Evolutionary conservation across 2,329 filamentous ascomycete species (phyloP), one percentile per base, ranked within the genome.

Genomic region (Hypoxylon sp.): DNA sequence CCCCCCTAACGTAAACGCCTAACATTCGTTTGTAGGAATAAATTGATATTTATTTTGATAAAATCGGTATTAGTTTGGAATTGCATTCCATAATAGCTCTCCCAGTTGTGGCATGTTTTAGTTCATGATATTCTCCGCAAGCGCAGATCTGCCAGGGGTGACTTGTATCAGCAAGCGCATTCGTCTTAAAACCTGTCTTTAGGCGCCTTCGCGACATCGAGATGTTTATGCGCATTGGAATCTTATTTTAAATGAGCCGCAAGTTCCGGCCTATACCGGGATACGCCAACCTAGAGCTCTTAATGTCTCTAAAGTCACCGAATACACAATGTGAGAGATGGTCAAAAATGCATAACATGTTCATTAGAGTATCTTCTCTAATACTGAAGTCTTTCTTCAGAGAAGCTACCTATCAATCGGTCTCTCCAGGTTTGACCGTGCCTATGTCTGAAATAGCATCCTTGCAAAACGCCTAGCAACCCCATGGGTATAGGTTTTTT

Each of bases 121-220:
- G 6, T 26, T 17, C 19, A 24, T 19, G 13, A 53, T 29, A 17
- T 35, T 37, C 14, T 14, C 39, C 37, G 44, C 64, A 68, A 57
- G 52, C 52, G 57, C 61, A 26, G 54, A 53, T 58, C 17, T 52
- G 47, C 47, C 24, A 62, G 53, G 58, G 57, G 29, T 22, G 6
- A 24, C 24, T 51, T 55, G 66, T 65, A 63, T 68, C 57, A 59
- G 50, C 57, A 68, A 59, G 66, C 66, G 62, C 66, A 68, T 39
- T 35, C 58, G 54, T 63, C 50, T 63, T 52, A 42, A 59, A 29
- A 24, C 39, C 17, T 37, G 24, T 26, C 26, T 58, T 22, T 62
- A 62, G 24, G 53, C 63, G 57, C 57, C 17, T 29, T 42, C 57
- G 46, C 52, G 10, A 56, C 60, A 51, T 56, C n/a, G 48, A 67